Percentiles rank a stretch among this genome's conserved stretches.
These are phyloP conservation scores for Apiospora aurea DNA, from an alignment of 2,329 filamentous ascomycete species.

Conservation along the genomic window DNA sequence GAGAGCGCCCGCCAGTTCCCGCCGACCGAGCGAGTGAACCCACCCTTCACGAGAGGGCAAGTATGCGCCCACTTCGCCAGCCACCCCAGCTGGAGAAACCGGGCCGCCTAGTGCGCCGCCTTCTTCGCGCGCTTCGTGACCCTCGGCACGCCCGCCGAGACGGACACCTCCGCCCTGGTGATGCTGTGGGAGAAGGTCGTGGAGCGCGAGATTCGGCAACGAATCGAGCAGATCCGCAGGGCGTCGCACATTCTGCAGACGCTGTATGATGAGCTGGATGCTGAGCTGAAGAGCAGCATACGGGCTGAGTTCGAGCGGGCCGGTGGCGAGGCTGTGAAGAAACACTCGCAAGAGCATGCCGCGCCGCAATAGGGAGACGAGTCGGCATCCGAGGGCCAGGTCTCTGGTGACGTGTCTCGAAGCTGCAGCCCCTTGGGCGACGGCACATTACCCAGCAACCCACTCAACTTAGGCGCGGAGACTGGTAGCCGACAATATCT, in stretches of 20 bases:
- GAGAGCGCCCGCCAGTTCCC: too few relatives aligned
- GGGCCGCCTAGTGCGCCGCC: background rate
- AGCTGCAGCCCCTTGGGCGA: too few relatives aligned
- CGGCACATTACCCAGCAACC: too few relatives aligned
- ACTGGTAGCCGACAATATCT: too few relatives aligned
- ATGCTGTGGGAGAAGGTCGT: background rate
- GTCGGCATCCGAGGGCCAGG: too few relatives aligned
- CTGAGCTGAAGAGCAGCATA: background rate
- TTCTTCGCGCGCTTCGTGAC: background rate
- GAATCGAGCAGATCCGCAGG: background rate
- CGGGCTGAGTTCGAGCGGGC: too few relatives aligned
- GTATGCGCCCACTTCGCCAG: too few relatives aligned
- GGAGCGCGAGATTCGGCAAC: background rate
- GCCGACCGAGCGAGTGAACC: background rate
- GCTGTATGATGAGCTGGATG: background rate
- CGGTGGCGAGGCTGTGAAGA: too few relatives aligned
- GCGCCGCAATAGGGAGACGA: too few relatives aligned
- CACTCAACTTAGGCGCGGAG: too few relatives aligned
- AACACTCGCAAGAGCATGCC: too few relatives aligned
- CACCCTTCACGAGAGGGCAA: background rate
- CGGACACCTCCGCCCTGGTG: background rate
- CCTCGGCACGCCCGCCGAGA: background rate
- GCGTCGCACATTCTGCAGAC: background rate
- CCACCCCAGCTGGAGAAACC: background rate
- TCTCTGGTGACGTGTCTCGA: too few relatives aligned